Evolutionary conservation across 1,284 basidiomycete species (phyloP).

Genomic region (Pholiota adiposa): DNA sequence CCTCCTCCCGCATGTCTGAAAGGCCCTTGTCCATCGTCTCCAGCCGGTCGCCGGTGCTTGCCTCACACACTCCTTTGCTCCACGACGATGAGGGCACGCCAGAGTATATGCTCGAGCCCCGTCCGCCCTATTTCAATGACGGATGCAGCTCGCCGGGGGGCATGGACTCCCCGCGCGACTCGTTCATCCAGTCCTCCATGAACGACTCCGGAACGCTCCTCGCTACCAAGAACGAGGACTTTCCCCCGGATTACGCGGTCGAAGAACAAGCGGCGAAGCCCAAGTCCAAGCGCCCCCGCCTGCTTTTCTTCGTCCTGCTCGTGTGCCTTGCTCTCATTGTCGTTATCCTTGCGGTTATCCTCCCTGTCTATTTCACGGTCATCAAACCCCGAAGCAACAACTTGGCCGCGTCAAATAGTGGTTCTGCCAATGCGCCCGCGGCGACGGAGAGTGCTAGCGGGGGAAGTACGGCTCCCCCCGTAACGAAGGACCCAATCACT

Average conservation of each 20-base stretch:
- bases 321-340: conserved; percentile 37
- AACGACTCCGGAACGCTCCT: conserved; percentile 22
- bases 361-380: conserved; percentile 59
- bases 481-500: conserved; percentile 29
- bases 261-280: conserved; percentile 1
- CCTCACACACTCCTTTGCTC: background rate
- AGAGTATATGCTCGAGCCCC: conserved; percentile 1
- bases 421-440: background rate
- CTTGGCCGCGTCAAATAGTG: conserved; percentile 2
- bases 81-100: background rate
- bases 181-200: conserved; percentile 22
- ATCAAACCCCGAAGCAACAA: conserved; percentile 40
- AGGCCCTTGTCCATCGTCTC: background rate
- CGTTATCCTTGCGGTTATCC: conserved; percentile 51
- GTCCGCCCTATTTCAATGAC: background rate
- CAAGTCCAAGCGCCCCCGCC: conserved; percentile 26
- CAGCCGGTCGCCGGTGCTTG: background rate
- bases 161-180: conserved; percentile 28
- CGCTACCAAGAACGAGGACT: conserved; percentile 14
- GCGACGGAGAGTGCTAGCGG: background rate
- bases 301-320: conserved; percentile 29
- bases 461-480: conserved; percentile 9
- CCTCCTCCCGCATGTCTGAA: background rate
- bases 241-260: conserved; percentile 4
- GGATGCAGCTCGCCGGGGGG: background rate